Evolutionary conservation across 441 rosid species (phyloP), one percentile per base, ranked within the genome.

Genomic region (Populus tomentosa): DNA sequence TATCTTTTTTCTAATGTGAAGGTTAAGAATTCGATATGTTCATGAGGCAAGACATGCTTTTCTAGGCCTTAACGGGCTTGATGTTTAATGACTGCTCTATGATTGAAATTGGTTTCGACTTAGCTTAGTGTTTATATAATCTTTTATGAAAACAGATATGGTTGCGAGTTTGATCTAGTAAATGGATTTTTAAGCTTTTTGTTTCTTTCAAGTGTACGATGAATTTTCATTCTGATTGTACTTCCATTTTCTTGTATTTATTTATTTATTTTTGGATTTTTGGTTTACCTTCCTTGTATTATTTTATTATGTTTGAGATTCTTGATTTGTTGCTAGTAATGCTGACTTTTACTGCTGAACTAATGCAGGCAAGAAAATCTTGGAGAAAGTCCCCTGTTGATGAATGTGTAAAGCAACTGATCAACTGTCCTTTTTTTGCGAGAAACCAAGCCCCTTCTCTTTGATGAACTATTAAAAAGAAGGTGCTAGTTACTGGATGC

Each of bases 311-410:
- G 53, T 35, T 42, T 70, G 36, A 24, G 13, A 46, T 78, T 69
- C 8, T 20, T 21, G 36, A 36, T 64, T 72, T 71, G 10, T 70
- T 61, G 3, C 80, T 63, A 23, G 65, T 50, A 1, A 73, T n/a
- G 50, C 61, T 75, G 13, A 65, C 30, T 78, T 72, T 82, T n/a
- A 1, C 82, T 76, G 80, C 64, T 33, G 9, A n/a, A 46, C 10
- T 56, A 40, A 20, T 79, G 53, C 14, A 20, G 61, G 61, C 16
- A 9, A 21, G 10, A 63, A 71, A 63, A 61, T 21, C 64, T 75
- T 59, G 76, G 75, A 67, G 74, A 67, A 75, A 69, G 11, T 33
- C 59, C 53, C 66, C 56, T 38, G 63, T 18, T 59, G 70, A 50
- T 42, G 65, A 23, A 40, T 63, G 32, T 38, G 40, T 16, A 21